A percentile compares a stretch with the other conserved stretches of the same genome.
Conservation (phyloP, 2,329 filamentous ascomycete species). For the Phaeomoniella chlamydospora region DNA sequence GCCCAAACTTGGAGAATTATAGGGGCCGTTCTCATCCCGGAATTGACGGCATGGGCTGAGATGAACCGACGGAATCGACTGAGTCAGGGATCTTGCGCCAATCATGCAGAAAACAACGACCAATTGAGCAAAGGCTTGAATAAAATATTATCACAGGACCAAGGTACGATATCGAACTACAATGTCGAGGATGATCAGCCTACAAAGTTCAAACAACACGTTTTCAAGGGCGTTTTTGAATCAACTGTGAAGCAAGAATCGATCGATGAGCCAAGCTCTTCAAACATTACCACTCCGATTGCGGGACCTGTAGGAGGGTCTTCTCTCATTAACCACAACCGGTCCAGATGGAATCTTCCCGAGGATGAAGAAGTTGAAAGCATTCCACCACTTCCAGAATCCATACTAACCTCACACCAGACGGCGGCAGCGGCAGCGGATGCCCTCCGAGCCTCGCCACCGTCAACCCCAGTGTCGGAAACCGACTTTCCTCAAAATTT, state of each 20-base stretch:
- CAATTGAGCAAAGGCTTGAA: not conserved
- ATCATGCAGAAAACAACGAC: not conserved
- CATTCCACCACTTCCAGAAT: slow-evolving; percentile 27
- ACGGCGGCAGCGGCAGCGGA: slow-evolving; percentile 11
- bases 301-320: slow-evolving; percentile 32
- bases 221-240: slow-evolving; percentile 27
- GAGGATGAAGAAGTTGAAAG: slow-evolving; percentile 20
- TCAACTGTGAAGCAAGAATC: slow-evolving; percentile 17
- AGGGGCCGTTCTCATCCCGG: slow-evolving; percentile 33
- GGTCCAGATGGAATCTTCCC: slow-evolving; percentile 14
- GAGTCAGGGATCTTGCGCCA: slow-evolving; percentile 1
- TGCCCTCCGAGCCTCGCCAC: slow-evolving; percentile 2
- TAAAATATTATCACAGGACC: not conserved
- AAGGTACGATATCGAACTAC: not conserved
- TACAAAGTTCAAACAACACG: slow-evolving; percentile 23
- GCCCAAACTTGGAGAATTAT: slow-evolving; percentile 47
- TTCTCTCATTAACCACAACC: slow-evolving; percentile 16
- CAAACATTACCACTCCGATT: slow-evolving; percentile 41
- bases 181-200: slow-evolving; percentile 14
- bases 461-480: not conserved
- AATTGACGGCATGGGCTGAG: slow-evolving; percentile 27
- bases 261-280: slow-evolving; percentile 32
- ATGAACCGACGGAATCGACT: slow-evolving; percentile 12
- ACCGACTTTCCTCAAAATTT: not conserved
- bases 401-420: slow-evolving; percentile 22